Evolutionary conservation across 345 rosid genomes (phyloP).

Genomic region (Ceriops tagal): DNA sequence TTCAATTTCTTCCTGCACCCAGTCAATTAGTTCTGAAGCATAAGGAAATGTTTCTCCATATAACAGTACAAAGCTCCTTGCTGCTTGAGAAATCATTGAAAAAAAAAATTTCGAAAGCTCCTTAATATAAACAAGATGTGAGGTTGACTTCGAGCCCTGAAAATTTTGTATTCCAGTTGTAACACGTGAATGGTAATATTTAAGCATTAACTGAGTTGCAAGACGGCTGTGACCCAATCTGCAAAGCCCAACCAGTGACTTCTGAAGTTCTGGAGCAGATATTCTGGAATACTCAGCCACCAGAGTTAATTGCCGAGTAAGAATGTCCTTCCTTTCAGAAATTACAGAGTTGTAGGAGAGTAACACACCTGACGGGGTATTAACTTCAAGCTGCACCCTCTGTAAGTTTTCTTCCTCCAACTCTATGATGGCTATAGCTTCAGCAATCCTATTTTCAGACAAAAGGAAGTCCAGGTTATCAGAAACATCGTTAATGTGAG

Average conservation of each 20-base stretch:
- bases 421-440: conserved; percentile 41
- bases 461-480: conserved; percentile 46
- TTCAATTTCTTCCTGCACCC: conserved; percentile 50
- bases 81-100: conserved; percentile 59
- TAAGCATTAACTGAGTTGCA: conserved; percentile 48
- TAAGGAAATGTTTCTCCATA: conserved; percentile 41
- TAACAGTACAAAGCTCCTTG: conserved; percentile 47
- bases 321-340: conserved; percentile 41
- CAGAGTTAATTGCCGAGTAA: conserved; percentile 33
- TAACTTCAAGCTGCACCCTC: conserved; percentile 23
- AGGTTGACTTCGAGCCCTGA: conserved; percentile 26
- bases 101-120: conserved; percentile 51
- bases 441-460: conserved; percentile 44
- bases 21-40: conserved; percentile 42
- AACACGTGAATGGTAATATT: conserved; percentile 47
- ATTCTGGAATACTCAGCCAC: conserved; percentile 52
- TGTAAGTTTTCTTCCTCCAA: conserved; percentile 38
- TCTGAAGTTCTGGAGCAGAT: conserved; percentile 52
- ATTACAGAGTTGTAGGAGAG: conserved; percentile 30
- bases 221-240: conserved; percentile 42
- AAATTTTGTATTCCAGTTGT: conserved; percentile 37
- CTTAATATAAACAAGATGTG: conserved; percentile 32
- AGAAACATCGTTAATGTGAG: conserved; percentile 27
- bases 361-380: conserved; percentile 18
- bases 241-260: conserved; percentile 42